These are phyloP conservation scores for Phialophora tarda DNA, from an alignment of 2,329 filamentous ascomycete genomes.

Conservation along the genomic window DNA sequence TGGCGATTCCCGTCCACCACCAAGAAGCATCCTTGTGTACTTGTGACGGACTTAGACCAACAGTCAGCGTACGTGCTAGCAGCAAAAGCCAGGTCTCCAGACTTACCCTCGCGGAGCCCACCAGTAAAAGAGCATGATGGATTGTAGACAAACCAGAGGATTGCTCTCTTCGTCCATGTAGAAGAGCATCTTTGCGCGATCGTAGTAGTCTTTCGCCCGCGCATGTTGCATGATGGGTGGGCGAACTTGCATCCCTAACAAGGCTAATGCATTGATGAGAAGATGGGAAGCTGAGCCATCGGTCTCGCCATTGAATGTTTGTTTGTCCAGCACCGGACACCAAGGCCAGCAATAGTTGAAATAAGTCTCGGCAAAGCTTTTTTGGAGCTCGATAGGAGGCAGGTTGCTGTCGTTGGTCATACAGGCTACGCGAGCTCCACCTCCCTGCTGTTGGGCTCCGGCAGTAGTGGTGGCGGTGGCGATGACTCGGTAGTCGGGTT, in stretches of 20 bases:
- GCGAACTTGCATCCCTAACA: constrained; percentile 50
- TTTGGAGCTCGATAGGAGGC: constrained; percentile 16
- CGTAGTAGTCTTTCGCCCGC: constrained; percentile 49
- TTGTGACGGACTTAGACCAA: constrained; percentile 41
- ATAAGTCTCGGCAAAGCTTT: constrained; percentile 26
- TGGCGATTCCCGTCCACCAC: constrained; percentile 56
- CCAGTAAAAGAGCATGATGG: constrained; percentile 53
- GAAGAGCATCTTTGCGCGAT: constrained; percentile 50
- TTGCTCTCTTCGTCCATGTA: constrained; percentile 51
- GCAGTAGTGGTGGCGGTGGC: not conserved
- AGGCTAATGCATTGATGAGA: constrained; percentile 50
- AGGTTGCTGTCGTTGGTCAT: constrained; percentile 42
- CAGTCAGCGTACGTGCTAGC: too few species aligned
- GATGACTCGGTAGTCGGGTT: constrained; percentile 18
- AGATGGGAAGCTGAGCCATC: constrained; percentile 56
- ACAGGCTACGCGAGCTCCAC: constrained; percentile 40
- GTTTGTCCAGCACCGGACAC: constrained; percentile 26
- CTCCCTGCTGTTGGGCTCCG: not conserved
- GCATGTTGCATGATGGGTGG: constrained; percentile 51
- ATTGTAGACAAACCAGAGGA: constrained; percentile 46
- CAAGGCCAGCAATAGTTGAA: constrained; percentile 28
- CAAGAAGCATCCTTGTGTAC: constrained; percentile 51
- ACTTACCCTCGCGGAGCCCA: constrained; percentile 47
- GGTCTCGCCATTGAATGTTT: not conserved
- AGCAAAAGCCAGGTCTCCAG: not conserved